Evolutionary conservation across 1,284 basidiomycete species (phyloP), one percentile per base, ranked within the genome.

Genomic region (Tilletia walkeri): DNA sequence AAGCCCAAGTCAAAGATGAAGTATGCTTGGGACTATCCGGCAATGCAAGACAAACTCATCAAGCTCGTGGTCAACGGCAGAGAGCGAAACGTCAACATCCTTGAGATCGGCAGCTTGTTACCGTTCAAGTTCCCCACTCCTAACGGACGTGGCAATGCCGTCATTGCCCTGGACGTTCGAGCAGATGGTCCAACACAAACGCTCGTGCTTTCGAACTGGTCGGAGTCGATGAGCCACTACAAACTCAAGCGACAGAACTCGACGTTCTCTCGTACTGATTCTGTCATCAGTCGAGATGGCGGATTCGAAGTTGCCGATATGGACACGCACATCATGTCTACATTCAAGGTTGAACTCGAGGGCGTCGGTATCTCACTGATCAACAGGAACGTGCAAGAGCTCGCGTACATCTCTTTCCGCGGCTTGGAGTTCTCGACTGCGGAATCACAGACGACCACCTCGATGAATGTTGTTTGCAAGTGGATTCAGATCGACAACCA

Each of bases 21-120:
- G 67, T 99, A 98, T 82, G 91, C 94, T 5, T 99, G 96, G 96
- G 96, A 99, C 83, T 90, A 89, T 75, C 96, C 96, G 0, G 92
- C 94, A 9, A 89, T 90, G 2, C 86, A 86, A 68, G 90, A 92
- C 79, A 99, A 97, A 86, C 90, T 90, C 76, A 87, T 99, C 53
- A 85, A 89, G 67, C 85, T 99, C 16, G 75, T 82, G 48, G 85
- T 85, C 16, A 88, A 90, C 69, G 90, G 90, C 61, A 87, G 88
- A 18, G 88, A 89, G n/a, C 88, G 93, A 50, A 86, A 88, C 34
- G 87, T 99, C 68, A 96, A 99, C 81, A 90, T 97, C 72, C 91
- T 97, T 89, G 96, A 98, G 84, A 99, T 99, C 59, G 96, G 96
- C 65, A 89, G 92, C 73, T 88, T 97, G 49, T 85, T 94, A 14